Evolutionary conservation across 2,329 filamentous ascomycete species (phyloP), one percentile per base, ranked within the genome.

Genomic region (Fusarium nelsonii): DNA sequence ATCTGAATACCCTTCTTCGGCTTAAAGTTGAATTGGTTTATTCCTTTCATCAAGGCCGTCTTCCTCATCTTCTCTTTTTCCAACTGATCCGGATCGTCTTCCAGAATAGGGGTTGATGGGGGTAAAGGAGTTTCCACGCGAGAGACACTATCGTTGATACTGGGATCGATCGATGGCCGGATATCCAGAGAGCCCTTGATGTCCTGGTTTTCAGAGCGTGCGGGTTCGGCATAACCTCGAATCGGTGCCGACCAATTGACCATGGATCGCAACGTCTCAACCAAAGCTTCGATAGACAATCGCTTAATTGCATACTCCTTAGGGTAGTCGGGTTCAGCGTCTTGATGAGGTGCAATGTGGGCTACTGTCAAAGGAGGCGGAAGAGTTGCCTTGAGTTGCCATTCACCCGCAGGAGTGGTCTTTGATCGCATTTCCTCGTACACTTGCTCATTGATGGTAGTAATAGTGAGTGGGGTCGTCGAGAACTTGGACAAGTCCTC

Each of bases 11-110:
- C 97, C 62, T 92, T 89, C 80, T 99, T 99, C 0, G 97, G 94
- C 78, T 99, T 99, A 84, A 95, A 97, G 78, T 99, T 99, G 85
- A 99, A 99, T 66, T 93, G 91, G 50, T 91, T 89, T 56, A 97
- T 91, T 3, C 92, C 95, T 73, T 97, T 96, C 53, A 90, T 92
- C 64, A 98, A 82, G 0, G 96, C 96, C 8, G 93, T 98, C 81
- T 99, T 99, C 66, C 91, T 88, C 63, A 94, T 92, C 81, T 98
- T 98, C 58, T 94, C 93, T 78, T 92, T 97, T 75, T 98, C 96
- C n/a, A 99, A 84, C 74, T 97, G 91, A 66, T 90, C 93, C 0
- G 95, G 95, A 74, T 99, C 96, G 75, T 99, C 97, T 59, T 97
- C 94, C 5, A 89, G 80, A 4, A 90, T 82, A 20, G 89, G 91